Evolutionary conservation across 305 asterid species (phyloP), one percentile per base, ranked within the genome.

Genomic region (Solanum aculeatissimum): DNA sequence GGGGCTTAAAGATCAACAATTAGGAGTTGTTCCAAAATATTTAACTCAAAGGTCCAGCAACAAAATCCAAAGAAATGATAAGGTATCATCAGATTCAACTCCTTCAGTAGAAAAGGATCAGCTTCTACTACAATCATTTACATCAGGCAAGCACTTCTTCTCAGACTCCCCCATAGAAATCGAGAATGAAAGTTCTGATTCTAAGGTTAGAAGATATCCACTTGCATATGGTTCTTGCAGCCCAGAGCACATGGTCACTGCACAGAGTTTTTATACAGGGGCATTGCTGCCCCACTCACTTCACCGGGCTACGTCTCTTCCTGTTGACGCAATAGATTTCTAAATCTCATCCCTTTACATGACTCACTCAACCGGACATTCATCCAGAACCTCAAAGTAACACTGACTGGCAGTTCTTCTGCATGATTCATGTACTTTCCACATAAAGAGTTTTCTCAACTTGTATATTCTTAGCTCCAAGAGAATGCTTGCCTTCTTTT

Each of bases 311-410:
- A 89, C 89, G 85, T 94, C 98, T 62, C 91, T 92, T 9, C 97
- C 97, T 1, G 97, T 93, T 81, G 97, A 94, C 19, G 91, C 96
- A 40, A 86, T 93, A 18, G 95, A 93, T 81, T 88, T 85, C 90
- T 93, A 85, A 86, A 16, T 35, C 69, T 62, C 43, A 60, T 78
- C 84, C 25, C 14, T 32, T 54, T 77, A 77, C 65, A 27, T n/a
- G 32, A n/a, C 35, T 66, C 42, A 25, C 58, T 6, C 85, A 45
- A 65, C 11, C 25, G 2, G 32, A 83, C 62, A 47, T 18, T 38
- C 78, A 65, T 25, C 57, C 45, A 10, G 14, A 11, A 13, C 21
- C 60, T 69, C 69, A 32, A 82, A 69, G 78, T 38, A 12, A 82
- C 45, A 69, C 70, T 16, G 49, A 55, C 51, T 19, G 70, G 63